Evolutionary conservation across 1,139 yeast species (phyloP), one percentile per base, ranked within the genome.

Genomic region (Schwanniomyces etchellsii): DNA sequence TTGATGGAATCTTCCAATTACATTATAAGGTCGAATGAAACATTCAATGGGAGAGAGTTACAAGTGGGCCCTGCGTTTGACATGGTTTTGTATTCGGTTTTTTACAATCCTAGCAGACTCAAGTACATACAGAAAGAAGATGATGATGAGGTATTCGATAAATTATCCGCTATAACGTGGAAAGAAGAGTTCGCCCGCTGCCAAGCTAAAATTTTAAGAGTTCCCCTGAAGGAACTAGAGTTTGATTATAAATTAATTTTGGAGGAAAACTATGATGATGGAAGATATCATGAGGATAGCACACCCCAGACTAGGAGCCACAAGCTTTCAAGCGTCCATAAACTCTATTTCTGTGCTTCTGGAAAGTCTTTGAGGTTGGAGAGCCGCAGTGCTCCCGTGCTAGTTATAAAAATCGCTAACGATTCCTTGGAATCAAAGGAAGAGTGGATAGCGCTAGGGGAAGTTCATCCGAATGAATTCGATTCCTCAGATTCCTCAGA

Each of bases 301-400:
- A 54, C 48, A 3, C 66, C 72, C 0, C 56, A 55, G 11, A 40
- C 43, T 1, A 48, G 57, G 14, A 38, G 45, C 3, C 49, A 71
- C 20, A 65, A 71, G 28, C 53, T 80, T 3, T 48, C 59, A 6
- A 48, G 59, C 2, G 60, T 83, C 3, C 58, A 68, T 5, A 64
- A 79, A 36, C 53, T 81, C 35, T 84, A 81, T 42, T 84, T 81
- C 55, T 75, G 81, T 36, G 84, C 83, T 2, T 79, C 89, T 2
- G 93, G 93, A 0, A 69, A 70, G 33, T 54, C 83, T 11, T 63
- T 84, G 24, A 74, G 74, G 33, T 58, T 84, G 12, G 85, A 79
- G 26, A 85, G 77, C 27, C 64, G 78, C 22, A 70, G 69, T 31
- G 62, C 81, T 0, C 89, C 94, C 0, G 91, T 84, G 0, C 57